Conservation (phyloP, 164 flowering plant species). For the Piper longum region DNA sequence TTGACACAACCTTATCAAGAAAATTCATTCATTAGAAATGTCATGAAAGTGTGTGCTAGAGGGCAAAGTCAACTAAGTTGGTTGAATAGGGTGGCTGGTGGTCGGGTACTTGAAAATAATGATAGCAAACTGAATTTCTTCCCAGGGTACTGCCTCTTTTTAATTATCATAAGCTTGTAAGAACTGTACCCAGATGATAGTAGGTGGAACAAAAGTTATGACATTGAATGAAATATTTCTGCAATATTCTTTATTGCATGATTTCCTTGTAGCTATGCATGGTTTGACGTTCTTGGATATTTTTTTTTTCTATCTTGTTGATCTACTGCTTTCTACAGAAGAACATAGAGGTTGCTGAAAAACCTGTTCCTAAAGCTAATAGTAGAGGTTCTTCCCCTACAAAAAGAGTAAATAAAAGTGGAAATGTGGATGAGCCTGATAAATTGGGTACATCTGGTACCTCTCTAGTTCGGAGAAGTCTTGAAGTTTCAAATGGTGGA, state of each 20-base stretch:
- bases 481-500: constrained; percentile 34
- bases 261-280: neutral
- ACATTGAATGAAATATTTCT: no score
- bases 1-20: no score
- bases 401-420: constrained; percentile 33
- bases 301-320: neutral
- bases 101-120: no score
- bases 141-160: no score
- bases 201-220: no score
- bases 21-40: no score
- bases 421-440: constrained; percentile 20
- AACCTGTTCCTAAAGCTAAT: constrained; percentile 39
- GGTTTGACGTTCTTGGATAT: neutral
- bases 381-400: constrained; percentile 24
- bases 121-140: no score
- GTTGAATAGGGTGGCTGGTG: no score
- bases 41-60: no score
- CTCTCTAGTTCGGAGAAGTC: constrained; percentile 34
- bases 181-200: no score
- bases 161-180: no score
- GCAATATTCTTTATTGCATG: neutral
- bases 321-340: constrained; percentile 32
- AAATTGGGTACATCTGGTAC: constrained; percentile 27
- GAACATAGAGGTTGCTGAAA: constrained; percentile 36
- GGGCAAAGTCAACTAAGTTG: no score